Percentiles rank a stretch among this genome's conserved stretches.
Conservation (phyloP, 179 eudicot species). For the Nepenthes alata region DNA sequence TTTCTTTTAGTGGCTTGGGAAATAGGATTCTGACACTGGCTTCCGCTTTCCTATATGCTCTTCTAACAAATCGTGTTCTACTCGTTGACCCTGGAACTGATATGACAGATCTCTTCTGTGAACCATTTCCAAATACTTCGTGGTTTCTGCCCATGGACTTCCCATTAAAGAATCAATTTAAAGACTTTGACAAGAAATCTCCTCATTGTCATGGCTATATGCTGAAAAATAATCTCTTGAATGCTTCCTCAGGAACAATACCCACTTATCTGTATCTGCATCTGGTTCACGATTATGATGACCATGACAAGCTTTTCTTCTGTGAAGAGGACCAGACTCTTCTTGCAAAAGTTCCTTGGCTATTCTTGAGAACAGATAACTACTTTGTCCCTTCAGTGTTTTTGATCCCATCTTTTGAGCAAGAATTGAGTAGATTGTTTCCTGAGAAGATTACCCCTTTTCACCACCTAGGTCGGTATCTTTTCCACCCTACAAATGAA, state of each 20-base stretch:
- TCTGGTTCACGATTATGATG: conserved; percentile 62
- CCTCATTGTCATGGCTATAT: conserved; percentile 50
- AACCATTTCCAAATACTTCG: conserved; percentile 75
- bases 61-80: conserved; percentile 67
- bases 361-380: conserved; percentile 61
- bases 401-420: conserved; percentile 59
- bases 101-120: conserved; percentile 76
- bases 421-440: conserved; percentile 48
- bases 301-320: conserved; percentile 75
- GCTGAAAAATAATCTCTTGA: conserved; percentile 35
- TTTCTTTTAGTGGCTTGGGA: conserved; percentile 76
- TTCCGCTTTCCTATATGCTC: conserved; percentile 76
- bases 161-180: conserved; percentile 50
- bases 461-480: conserved; percentile 72
- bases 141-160: conserved; percentile 85
- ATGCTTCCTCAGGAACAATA: conserved; percentile 15
- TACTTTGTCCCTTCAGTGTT: conserved; percentile 73
- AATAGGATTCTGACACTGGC: conserved; percentile 71
- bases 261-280: conserved; percentile 56
- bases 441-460: conserved; percentile 66
- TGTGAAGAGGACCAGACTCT: conserved; percentile 50
- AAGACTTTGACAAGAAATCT: conserved; percentile 30
- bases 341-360: conserved; percentile 52
- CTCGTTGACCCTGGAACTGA: conserved; percentile 77
- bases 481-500: conserved; percentile 74